Evolutionary conservation across 352 stramenopile genomes (phyloP).

Genomic region (Globisporangium perplexum): DNA sequence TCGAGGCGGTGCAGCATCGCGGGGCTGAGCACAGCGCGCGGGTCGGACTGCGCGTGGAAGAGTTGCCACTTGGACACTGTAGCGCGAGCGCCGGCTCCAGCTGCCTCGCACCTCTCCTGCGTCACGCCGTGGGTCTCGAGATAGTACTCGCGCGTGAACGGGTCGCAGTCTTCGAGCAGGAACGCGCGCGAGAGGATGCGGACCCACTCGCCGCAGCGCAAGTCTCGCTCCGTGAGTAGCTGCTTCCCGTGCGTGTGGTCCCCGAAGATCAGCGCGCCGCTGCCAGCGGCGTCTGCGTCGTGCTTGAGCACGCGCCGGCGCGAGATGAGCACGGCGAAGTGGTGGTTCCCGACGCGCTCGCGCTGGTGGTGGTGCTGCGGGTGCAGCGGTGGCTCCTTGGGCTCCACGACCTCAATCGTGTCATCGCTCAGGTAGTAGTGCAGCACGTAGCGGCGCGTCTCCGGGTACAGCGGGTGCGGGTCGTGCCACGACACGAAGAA

Average conservation of each 20-base stretch:
- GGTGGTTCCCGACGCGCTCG: slow-evolving; percentile 40
- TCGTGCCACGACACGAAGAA: slow-evolving; percentile 93
- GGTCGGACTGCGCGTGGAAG: slow-evolving; percentile 24
- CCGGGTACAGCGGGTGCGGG: slow-evolving; percentile 83
- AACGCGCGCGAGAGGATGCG: slow-evolving; percentile 80
- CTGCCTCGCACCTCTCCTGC: slow-evolving; percentile 51
- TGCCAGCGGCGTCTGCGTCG: slow-evolving; percentile 11
- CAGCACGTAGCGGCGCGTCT: slow-evolving; percentile 84
- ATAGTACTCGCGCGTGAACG: slow-evolving; percentile 90
- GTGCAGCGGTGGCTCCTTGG: slow-evolving; percentile 20
- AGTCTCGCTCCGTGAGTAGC: slow-evolving; percentile 55
- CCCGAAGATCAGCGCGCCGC: slow-evolving; percentile 4
- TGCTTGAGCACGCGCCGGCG: slow-evolving; percentile 57
- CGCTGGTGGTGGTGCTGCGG: slow-evolving; percentile 25
- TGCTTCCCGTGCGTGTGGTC: slow-evolving; percentile 13
- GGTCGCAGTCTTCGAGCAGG: slow-evolving; percentile 89
- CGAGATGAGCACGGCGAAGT: slow-evolving; percentile 81
- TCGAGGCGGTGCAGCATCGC: slow-evolving; percentile 12
- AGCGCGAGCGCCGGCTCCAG: not conserved
- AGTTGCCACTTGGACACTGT: slow-evolving; percentile 47
- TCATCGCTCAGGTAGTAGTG: slow-evolving; percentile 93
- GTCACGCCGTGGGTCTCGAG: slow-evolving; percentile 71
- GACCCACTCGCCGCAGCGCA: slow-evolving; percentile 83
- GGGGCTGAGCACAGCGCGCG: slow-evolving; percentile 8
- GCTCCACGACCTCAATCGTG: slow-evolving; percentile 88